These are phyloP conservation scores for Draba incana DNA, from an alignment of 345 rosid genomes.

Conservation along the genomic window DNA sequence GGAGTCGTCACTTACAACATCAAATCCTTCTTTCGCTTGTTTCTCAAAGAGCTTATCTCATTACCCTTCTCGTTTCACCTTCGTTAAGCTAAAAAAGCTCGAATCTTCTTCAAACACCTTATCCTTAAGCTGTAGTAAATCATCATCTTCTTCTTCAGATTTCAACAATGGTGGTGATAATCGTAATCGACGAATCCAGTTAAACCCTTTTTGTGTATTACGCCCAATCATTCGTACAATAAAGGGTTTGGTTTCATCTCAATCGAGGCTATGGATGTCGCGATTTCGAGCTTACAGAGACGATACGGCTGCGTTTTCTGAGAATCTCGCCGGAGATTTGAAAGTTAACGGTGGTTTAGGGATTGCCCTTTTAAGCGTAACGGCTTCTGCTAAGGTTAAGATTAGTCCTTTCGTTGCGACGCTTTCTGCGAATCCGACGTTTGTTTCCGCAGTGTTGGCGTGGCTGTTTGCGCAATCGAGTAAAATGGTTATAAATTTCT, in stretches of 20 bases:
- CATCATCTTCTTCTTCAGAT: conserved; percentile 33
- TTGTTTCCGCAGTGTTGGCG: conserved; percentile 76
- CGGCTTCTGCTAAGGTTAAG: conserved; percentile 66
- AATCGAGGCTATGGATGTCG: conserved; percentile 55
- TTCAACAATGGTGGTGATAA: not conserved
- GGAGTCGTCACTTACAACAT: conserved; percentile 50
- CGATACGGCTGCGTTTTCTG: conserved; percentile 46
- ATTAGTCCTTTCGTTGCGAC: conserved; percentile 82
- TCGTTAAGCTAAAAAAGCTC: conserved; percentile 40
- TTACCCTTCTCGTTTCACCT: conserved; percentile 34
- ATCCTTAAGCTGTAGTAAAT: conserved; percentile 38
- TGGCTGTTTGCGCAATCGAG: conserved; percentile 77
- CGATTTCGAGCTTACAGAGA: conserved; percentile 44
- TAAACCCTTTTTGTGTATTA: conserved; percentile 47
- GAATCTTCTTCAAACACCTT: conserved; percentile 41
- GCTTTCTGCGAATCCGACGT: conserved; percentile 81
- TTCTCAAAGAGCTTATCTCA: conserved; percentile 36
- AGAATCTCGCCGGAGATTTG: conserved; percentile 36
- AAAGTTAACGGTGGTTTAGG: conserved; percentile 63
- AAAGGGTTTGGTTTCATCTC: conserved; percentile 51
- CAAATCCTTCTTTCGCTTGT: conserved; percentile 44
- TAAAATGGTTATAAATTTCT: conserved; percentile 77
- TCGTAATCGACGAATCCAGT: conserved; percentile 15
- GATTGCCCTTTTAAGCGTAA: conserved; percentile 64
- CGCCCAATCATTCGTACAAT: conserved; percentile 51